Evolutionary conservation across 768 basidiomycete genomes (phyloP).

Genomic region (Leccinum boreale): DNA sequence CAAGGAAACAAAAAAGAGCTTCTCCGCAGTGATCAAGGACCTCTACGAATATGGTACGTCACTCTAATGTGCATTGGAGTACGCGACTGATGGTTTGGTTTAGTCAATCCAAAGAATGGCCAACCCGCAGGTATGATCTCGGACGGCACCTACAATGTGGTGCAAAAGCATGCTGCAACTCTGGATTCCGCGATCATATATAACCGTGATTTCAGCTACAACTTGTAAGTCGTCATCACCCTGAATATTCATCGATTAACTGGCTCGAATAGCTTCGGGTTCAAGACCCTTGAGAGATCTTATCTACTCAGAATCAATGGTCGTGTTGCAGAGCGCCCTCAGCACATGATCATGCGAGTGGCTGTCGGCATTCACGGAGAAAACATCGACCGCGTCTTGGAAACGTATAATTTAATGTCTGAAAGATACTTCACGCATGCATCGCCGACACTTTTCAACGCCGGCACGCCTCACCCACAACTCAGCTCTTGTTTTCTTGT

Average conservation of each 20-base stretch:
- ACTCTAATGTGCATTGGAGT: not conserved
- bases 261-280: constrained; percentile 72
- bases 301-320: constrained; percentile 94
- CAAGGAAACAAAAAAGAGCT: constrained; percentile 98
- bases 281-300: constrained; percentile 98
- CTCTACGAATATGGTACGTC: constrained; percentile 80
- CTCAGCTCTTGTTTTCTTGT: constrained; percentile 97
- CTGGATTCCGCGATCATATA: constrained; percentile 97
- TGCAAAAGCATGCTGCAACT: constrained; percentile 74
- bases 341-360: constrained; percentile 99
- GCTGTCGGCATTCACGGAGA: constrained; percentile 93
- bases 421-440: constrained; percentile 99
- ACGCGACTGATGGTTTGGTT: not conserved
- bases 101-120: constrained; percentile 95
- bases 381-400: constrained; percentile 83
- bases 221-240: constrained; percentile 57
- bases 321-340: constrained; percentile 93
- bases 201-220: constrained; percentile 97
- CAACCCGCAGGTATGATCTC: constrained; percentile 88
- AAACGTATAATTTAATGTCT: constrained; percentile 96
- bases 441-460: constrained; percentile 97
- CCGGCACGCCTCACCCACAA: constrained; percentile 94
- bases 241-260: not conserved
- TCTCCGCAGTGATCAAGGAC: constrained; percentile 89
- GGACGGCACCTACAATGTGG: constrained; percentile 75